Percentiles rank a stretch among this genome's conserved stretches.
Evolutionary conservation across 495 filamentous ascomycete genomes (phyloP).

Genomic region (Penicillium steckii): DNA sequence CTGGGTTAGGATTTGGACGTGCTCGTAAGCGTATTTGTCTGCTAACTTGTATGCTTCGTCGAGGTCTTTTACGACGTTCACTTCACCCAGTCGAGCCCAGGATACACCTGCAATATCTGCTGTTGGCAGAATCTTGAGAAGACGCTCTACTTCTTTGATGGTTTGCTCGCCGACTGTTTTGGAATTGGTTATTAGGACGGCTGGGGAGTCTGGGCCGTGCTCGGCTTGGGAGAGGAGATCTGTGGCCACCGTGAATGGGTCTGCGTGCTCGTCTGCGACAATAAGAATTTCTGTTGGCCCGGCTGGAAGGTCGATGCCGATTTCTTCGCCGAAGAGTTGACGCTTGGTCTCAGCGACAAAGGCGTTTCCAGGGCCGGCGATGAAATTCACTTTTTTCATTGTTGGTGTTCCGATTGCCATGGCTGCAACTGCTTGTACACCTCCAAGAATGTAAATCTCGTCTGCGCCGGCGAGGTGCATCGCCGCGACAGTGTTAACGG

Average conservation of each 20-base stretch:
- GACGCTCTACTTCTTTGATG: conserved; percentile 36
- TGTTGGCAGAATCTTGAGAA: conserved; percentile 43
- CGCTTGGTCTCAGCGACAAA: conserved; percentile 56
- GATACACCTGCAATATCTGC: conserved; percentile 40
- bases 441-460: conserved; percentile 51
- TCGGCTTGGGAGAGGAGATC: conserved; percentile 53
- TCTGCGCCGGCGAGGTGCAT: conserved; percentile 56
- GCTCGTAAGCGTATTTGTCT: conserved; percentile 51
- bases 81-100: conserved; percentile 51
- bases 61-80: conserved; percentile 39
- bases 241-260: conserved; percentile 50
- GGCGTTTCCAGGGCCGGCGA: conserved; percentile 54
- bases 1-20: conserved; percentile 53
- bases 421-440: conserved; percentile 61
- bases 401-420: conserved; percentile 83
- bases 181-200: conserved; percentile 48
- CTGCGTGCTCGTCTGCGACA: conserved; percentile 47
- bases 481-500: conserved; percentile 49
- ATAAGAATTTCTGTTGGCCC: conserved; percentile 57
- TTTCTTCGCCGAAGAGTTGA: conserved; percentile 49
- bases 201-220: conserved; percentile 52
- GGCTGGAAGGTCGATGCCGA: conserved; percentile 54
- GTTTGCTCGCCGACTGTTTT: conserved; percentile 38
- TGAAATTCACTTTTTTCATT: conserved; percentile 50
- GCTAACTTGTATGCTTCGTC: conserved; percentile 51